These are phyloP conservation scores for Leishmania braziliensis DNA, from an alignment of 208 protist genomes.

Conservation along the genomic window DNA sequence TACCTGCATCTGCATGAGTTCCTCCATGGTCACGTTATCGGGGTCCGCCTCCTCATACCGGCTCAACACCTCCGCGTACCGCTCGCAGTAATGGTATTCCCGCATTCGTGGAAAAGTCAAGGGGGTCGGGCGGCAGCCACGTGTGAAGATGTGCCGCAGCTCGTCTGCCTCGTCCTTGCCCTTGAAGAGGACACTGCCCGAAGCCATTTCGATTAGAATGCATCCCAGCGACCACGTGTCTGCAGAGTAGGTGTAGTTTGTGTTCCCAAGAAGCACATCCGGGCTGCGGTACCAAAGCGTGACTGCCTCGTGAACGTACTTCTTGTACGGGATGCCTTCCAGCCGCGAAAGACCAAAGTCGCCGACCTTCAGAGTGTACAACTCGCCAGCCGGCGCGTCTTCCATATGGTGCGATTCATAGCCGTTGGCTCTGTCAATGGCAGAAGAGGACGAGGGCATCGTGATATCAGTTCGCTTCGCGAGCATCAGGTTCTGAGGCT, in stretches of 20 bases:
- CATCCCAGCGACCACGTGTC: conserved; percentile 94
- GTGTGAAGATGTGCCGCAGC: conserved; percentile 84
- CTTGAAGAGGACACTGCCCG: conserved; percentile 74
- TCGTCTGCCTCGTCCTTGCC: conserved; percentile 85
- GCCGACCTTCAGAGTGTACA: conserved; percentile 77
- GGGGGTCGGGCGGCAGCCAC: conserved; percentile 89
- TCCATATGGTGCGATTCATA: background rate
- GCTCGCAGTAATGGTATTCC: conserved; percentile 49
- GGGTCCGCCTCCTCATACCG: conserved; percentile 19
- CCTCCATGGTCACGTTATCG: conserved; percentile 6
- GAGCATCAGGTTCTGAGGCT: conserved; percentile 89
- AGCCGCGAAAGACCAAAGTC: conserved; percentile 90
- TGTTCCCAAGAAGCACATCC: conserved; percentile 90
- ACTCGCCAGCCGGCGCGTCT: conserved; percentile 11
- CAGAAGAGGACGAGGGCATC: background rate
- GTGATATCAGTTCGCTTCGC: conserved; percentile 22
- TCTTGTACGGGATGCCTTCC: conserved; percentile 90
- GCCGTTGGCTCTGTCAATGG: background rate
- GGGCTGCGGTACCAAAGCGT: conserved; percentile 96
- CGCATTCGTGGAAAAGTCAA: conserved; percentile 50
- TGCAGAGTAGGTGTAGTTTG: conserved; percentile 72
- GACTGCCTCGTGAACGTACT: conserved; percentile 89
- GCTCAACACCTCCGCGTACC: conserved; percentile 26
- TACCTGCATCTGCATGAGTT: conserved; percentile 25
- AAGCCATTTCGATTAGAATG: conserved; percentile 89